Evolutionary conservation across 768 basidiomycete species (phyloP).

Genomic region (Multifurca ochricompacta): DNA sequence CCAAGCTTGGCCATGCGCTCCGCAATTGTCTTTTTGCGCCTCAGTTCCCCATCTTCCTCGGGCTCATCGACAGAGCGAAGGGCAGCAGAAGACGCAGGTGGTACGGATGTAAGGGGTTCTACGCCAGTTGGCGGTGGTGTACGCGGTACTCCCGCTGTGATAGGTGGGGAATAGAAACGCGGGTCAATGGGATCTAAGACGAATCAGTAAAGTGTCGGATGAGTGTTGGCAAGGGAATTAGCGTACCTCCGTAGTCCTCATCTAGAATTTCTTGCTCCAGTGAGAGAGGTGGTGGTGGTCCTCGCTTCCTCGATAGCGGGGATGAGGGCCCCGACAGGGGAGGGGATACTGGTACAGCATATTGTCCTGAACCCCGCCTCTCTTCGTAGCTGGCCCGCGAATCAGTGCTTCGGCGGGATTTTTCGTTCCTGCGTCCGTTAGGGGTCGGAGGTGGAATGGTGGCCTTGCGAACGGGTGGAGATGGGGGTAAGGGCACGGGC

Average conservation of each 20-base stretch:
- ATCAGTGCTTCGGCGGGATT: slow-evolving; percentile 14
- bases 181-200: slow-evolving; percentile 63
- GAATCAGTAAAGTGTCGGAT: slow-evolving; percentile 5
- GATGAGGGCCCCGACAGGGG: not conserved
- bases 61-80: slow-evolving; percentile 25
- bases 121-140: not conserved
- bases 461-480: not conserved
- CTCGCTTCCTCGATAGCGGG: slow-evolving; percentile 6
- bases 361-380: slow-evolving; percentile 7
- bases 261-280: slow-evolving; percentile 19
- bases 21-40: slow-evolving; percentile 65
- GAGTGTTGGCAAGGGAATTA: not conserved
- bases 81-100: not conserved
- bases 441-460: slow-evolving; percentile 5
- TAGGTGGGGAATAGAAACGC: slow-evolving; percentile 43
- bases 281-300: slow-evolving; percentile 5
- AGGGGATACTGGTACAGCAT: not conserved
- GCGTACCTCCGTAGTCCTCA: slow-evolving; percentile 40
- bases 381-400: slow-evolving; percentile 3
- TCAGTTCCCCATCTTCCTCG: slow-evolving; percentile 38
- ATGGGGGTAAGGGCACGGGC: not conserved
- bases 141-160: not conserved
- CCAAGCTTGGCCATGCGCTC: slow-evolving; percentile 94
- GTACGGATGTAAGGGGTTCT: slow-evolving; percentile 1
- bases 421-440: slow-evolving; percentile 8